Base-by-base conservation (phyloP, 352 stramenopile genomes). In the Saprolegnia parasitica region DNA sequence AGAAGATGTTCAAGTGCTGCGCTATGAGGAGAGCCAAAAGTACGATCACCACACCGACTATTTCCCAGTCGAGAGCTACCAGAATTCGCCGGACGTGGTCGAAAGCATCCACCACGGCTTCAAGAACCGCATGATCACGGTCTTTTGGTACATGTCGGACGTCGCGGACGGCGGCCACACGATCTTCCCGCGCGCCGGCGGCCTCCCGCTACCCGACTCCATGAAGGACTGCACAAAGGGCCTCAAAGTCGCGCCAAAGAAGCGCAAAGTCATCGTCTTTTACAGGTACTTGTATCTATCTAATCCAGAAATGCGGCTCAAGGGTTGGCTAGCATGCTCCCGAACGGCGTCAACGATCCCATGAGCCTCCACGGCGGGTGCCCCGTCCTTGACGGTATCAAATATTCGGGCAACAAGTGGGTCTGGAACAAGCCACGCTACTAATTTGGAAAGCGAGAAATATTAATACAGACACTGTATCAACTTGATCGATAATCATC, bases 361-460 rank as follows among this genome's bases (percentile, higher is more conserved):
- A 86, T 83, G 82, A 85, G 79, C 32, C 64, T 96, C 71, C 74
- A 99, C 73, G 96, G 92, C 32, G 96, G 88, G n/a, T 99, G 97
- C 76, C 97, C 97, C 5, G 95, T 99, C 10, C 72, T 98, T 9
- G 81, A 93, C n/a, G 92, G 91, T 29, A 87, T 89, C 20, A 99
- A 99, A 76, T 99, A 39, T 5, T 57, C 47, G 23, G 84, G 93
- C 89, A 23, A 93, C 95, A 20, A 98, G 98, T 98, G 95, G 94
- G 85, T 99, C 67, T 98, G 96, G 95, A 98, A 98, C 80, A 91
- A 89, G 71, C 86, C 88, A 4, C 78, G 86, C 57, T 87, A 85
- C 64, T 49, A n/a, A 5, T 35, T 35, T 35, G 2, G 2, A 2
- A 2, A 35, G 2, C 29, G 29, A 35, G 29, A 35, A 2, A 35